Evolutionary conservation across 441 rosid genomes (phyloP), one percentile per base, ranked within the genome.

Genomic region (Jatropha podagrica): DNA sequence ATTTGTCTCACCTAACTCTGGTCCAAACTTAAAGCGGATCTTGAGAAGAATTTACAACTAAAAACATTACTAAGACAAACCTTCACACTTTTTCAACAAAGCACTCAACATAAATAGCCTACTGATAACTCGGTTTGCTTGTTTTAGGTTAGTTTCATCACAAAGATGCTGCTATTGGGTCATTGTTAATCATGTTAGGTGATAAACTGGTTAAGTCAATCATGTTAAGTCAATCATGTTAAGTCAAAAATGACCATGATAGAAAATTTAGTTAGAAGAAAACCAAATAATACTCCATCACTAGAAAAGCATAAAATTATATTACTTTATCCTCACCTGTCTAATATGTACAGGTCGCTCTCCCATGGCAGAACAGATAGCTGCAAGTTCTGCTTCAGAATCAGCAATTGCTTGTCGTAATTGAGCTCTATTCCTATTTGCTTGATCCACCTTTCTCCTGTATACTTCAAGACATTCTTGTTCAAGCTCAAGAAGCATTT

Each of bases 381-480:
- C 83, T 51, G 98, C 98, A 41, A 96, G 89, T 74, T 96, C 86
- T 3, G 99, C 98, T 83, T 96, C 97, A 77, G 88, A 82, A 75
- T 94, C 98, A 62, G 98, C 98, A 59, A 94, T 94, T 2, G 85
- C 82, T 77, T 88, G 94, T 56, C 96, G 79, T 38, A 96, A 83
- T 83, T 86, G 94, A 78, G 99, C 98, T 84, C 98, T 90, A 74
- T 82, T 87, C 46, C 76, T 86, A 78, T 93, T 96, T 44, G 98
- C 97, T 78, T 84, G 91, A 75, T 96, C 98, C 40, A 96, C 99
- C 83, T 89, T 96, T 79, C 96, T 86, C 80, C 96, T 88, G 79
- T 96, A 96, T 0, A 94, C 98, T 85, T 94, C 92, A 42, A 96
- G 87, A 81, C 98, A 96, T 78, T 96, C 98, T 78, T 83, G 92